Evolutionary conservation across 768 basidiomycete genomes (phyloP).

Genomic region (Pleurotus giganteus): DNA sequence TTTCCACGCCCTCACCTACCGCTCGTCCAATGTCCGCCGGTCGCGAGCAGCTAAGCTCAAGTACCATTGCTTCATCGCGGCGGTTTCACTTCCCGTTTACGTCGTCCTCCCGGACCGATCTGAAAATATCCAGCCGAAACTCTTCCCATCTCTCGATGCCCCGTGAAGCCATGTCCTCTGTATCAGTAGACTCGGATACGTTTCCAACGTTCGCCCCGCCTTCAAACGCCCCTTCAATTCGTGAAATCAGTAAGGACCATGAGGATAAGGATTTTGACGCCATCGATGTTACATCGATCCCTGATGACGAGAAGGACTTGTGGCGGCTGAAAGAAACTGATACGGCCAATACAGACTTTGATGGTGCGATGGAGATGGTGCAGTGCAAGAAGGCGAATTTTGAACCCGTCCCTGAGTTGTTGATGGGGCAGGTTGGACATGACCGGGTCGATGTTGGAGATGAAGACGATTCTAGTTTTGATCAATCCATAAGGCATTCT

Average conservation of each 20-base stretch:
- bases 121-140: background rate
- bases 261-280: background rate
- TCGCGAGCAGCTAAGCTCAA: constrained; percentile 22
- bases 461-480: constrained; percentile 8
- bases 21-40: constrained; percentile 13
- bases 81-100: constrained; percentile 19
- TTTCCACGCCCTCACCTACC: constrained; percentile 13
- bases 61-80: constrained; percentile 15
- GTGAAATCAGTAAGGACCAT: background rate
- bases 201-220: constrained; percentile 17
- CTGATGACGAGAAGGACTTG: constrained; percentile 6
- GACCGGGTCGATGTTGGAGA: constrained; percentile 1
- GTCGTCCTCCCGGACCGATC: background rate
- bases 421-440: background rate
- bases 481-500: constrained; percentile 8
- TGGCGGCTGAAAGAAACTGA: constrained; percentile 6
- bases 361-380: constrained; percentile 10
- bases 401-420: background rate
- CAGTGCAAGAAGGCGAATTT: constrained; percentile 4
- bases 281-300: background rate
- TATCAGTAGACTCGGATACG: constrained; percentile 4
- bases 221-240: background rate
- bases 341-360: constrained; percentile 9
- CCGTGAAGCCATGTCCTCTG: constrained; percentile 3
- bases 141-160: constrained; percentile 1